Evolutionary conservation across 2,329 filamentous ascomycete species (phyloP).

Genomic region (Reticulascus tulasneorum): DNA sequence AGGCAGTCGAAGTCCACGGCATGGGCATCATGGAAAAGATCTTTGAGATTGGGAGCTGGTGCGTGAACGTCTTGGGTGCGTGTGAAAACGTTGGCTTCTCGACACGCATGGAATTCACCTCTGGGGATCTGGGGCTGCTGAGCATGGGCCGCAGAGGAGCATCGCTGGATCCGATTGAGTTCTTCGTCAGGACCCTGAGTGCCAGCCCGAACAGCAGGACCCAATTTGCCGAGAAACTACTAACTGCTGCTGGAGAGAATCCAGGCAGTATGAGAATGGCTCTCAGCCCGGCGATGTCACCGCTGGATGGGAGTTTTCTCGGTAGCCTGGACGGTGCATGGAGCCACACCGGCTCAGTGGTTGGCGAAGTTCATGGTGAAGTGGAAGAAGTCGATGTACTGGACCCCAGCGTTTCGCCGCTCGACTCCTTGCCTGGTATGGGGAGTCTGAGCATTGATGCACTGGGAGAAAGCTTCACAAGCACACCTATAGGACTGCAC

Average conservation of each 20-base stretch:
- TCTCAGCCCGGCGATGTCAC: constrained; percentile 25
- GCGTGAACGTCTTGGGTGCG: constrained; percentile 37
- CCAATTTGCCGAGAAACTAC: constrained; percentile 38
- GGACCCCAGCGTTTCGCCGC: constrained; percentile 22
- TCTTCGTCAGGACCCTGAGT: constrained; percentile 40
- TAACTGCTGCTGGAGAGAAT: constrained; percentile 36
- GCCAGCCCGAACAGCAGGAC: constrained; percentile 38
- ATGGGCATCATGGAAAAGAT: constrained; percentile 49
- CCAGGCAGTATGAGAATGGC: constrained; percentile 31
- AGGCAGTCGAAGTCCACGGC: constrained; percentile 41
- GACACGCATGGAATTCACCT: constrained; percentile 25
- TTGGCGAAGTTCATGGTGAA: constrained; percentile 5
- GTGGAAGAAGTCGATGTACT: constrained; percentile 9
- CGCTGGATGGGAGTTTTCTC: not conserved
- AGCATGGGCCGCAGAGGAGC: constrained; percentile 26
- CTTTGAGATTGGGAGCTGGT: constrained; percentile 43
- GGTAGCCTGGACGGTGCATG: constrained; percentile 6
- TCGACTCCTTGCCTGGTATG: constrained; percentile 9
- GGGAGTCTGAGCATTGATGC: constrained; percentile 6
- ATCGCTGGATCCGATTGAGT: constrained; percentile 35
- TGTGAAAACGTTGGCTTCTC: constrained; percentile 23
- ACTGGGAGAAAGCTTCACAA: not conserved
- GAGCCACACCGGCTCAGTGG: not conserved
- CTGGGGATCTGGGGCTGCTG: constrained; percentile 26
- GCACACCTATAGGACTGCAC: constrained; percentile 2